Base-by-base conservation (phyloP, 176 grass and related monocot species). In the Aegilops tauschii region DNA sequence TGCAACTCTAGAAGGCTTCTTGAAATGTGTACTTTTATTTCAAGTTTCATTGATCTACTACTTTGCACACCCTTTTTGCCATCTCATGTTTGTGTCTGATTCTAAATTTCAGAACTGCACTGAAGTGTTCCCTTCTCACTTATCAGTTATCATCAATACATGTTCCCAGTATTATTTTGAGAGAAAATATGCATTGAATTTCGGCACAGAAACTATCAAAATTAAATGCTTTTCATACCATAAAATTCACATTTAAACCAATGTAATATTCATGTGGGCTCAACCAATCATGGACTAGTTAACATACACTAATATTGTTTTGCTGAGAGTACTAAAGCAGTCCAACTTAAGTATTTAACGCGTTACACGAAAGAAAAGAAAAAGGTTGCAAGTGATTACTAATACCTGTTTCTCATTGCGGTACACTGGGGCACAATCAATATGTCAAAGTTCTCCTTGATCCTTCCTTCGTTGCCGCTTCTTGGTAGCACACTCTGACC, bases 391-490 rank as follows among this genome's bases (percentile, higher is more conserved):
- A 87, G 27, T 59, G 29, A 82, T 77, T 14, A 86, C 17, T 12
- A 42, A 1, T 92, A 88, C 93, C 90, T 95, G 90, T 54, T 95
- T 88, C 68, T 95, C 93, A 49, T 95, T 95, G 30, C 30, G 0
- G 84, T 95, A 95, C 58, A 29, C 85, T 79, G 78, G 72, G 29
- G 90, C 90, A 77, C 87, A 94, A 40, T 94, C 93, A 49, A 94
- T 88, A 93, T 78, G 65, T 87, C 28, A 0, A 90, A 54, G 42
- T 90, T 93, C 28, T 93, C 80, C n/a, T 90, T 73, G 10, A 93
- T 87, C 80, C 88, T 87, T 80, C 36, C 69, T 90, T 67, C 84
- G 12, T 80, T 87, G 68, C 84, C 20, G 31, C 91, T 93, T 67
- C 87, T 93, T 6, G 91, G 91, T 13, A 90, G 69, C 12, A 90